Evolutionary conservation across 495 filamentous ascomycete species (phyloP).

Genomic region (Xylaria venustula): DNA sequence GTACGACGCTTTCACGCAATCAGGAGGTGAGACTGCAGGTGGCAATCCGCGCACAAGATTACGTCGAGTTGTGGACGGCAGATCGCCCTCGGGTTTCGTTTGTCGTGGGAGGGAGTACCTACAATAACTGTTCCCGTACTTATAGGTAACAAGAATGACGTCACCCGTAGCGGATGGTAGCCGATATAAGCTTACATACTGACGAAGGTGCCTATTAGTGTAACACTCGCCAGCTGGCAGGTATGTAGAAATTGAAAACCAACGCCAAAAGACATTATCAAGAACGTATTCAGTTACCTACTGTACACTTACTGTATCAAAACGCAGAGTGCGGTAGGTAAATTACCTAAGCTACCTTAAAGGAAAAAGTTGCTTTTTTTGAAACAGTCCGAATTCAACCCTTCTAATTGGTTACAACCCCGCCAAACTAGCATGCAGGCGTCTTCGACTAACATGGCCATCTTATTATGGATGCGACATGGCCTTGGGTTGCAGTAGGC

Average conservation of each 20-base stretch:
- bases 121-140: no score
- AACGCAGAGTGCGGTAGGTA: no score
- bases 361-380: background rate
- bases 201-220: no score
- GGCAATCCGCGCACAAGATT: background rate
- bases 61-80: background rate
- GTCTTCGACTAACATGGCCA: background rate
- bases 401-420: constrained; percentile 3
- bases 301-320: no score
- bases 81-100: background rate
- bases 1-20: background rate
- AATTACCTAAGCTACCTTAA: background rate
- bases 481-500: no score
- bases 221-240: no score
- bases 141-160: background rate
- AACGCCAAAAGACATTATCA: no score
- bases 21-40: background rate
- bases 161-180: no score
- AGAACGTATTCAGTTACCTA: no score
- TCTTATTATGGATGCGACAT: no score
- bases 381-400: background rate
- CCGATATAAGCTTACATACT: no score
- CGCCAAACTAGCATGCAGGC: background rate
- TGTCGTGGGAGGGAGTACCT: background rate
- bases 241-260: no score